phyloP scores from a whole-genome alignment of 805 yeast genomes.

The Metschnikowia proteae region DNA sequence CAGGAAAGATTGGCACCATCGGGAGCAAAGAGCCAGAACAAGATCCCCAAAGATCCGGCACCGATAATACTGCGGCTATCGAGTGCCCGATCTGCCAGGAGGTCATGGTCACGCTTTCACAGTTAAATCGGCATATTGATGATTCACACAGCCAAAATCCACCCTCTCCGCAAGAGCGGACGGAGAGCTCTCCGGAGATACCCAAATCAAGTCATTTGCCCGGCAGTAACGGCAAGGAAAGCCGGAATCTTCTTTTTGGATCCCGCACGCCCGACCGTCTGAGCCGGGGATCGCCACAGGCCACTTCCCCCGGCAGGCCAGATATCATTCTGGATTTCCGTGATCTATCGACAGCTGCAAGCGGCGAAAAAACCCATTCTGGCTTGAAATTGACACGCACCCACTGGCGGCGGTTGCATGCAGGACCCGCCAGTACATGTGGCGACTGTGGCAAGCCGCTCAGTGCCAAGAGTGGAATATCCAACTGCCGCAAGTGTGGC shows the following conservation, averaged over 20 bases:
- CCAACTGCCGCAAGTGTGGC: slow-evolving; percentile 79
- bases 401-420: slow-evolving; percentile 57
- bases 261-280: slow-evolving; percentile 5
- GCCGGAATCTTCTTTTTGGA: neutral
- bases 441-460: slow-evolving; percentile 41
- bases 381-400: slow-evolving; percentile 34
- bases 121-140: slow-evolving; percentile 69
- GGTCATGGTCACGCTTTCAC: slow-evolving; percentile 48
- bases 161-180: neutral
- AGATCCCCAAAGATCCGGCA: neutral
- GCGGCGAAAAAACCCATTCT: slow-evolving; percentile 23
- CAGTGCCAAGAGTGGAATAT: slow-evolving; percentile 50
- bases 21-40: neutral
- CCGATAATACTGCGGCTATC: neutral
- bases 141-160: slow-evolving; percentile 43
- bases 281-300: neutral
- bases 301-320: slow-evolving; percentile 25
- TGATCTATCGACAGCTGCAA: slow-evolving; percentile 40
- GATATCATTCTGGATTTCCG: slow-evolving; percentile 46
- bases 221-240: neutral
- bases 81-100: slow-evolving; percentile 72
- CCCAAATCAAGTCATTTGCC: neutral
- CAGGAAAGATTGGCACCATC: neutral
- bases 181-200: neutral
- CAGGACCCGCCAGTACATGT: slow-evolving; percentile 38